Base-by-base conservation (phyloP, 2,329 filamentous ascomycete species). In the Lasiodiplodia gonubiensis region DNA sequence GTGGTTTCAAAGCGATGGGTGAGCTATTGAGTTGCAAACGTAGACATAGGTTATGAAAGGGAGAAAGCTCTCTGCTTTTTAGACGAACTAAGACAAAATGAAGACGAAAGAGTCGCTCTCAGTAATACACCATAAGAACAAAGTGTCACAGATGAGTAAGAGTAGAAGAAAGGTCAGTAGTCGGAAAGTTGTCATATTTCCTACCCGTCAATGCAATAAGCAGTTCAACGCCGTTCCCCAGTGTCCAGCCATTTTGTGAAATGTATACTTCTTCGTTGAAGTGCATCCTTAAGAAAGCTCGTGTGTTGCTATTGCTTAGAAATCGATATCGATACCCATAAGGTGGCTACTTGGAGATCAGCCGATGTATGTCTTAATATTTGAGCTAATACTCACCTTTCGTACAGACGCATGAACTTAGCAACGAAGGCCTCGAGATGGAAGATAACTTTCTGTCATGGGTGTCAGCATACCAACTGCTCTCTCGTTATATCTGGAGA, bases 381-480 rank as follows among this genome's bases (percentile, higher is more conserved):
- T 7, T 46, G 18, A 30, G 7, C 27, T 12, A 46, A 25, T 14
- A 77, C 82, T 70, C 89, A 96, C 89, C 93, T 94, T 83, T 99
- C 95, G 70, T 94, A 87, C 72, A 98, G 88, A 73, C 94, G 88
- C 94, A 99, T 98, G 78, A 98, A 97, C 82, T 97, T 98, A 68
- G 94, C 94, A 68, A 99, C 95, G 80, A 99, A 99, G 3, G 95
- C 95, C 80, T 99, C 96, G 4, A 99, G 83, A 76, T 99, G 96
- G 80, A 99, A 99, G 70, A 99, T 98, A 68, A 97, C 92, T 85
- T 99, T 99, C 59, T 63, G 30, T 30, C 35, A 12, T 12, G 79
- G 84, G 68, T 67, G 71, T 27, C 21, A 53, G 37, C 35, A 25
- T 14, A 8, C 11, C 6, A 27, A 46, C 42, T 4, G 18, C 11